Conservation (phyloP, 1,284 basidiomycete species). For the Trichosporon coremiiforme region DNA sequence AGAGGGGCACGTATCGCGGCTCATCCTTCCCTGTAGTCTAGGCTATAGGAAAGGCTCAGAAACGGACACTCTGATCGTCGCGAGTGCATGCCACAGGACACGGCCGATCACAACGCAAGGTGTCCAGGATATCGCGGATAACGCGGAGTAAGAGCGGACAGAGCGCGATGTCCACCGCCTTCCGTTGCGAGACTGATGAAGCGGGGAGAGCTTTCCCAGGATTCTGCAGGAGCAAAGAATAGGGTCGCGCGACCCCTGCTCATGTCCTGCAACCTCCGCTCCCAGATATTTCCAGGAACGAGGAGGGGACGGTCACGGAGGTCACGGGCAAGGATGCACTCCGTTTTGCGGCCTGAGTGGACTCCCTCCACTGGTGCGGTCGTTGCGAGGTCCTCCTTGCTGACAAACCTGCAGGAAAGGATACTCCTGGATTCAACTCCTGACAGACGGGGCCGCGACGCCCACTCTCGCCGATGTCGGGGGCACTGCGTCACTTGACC, state of each 20-base stretch:
- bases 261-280: not conserved
- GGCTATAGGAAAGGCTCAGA: not conserved
- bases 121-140: not conserved
- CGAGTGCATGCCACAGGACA: not conserved
- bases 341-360: not conserved
- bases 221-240: not conserved
- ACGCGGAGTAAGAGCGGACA: not conserved
- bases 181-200: not conserved
- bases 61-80: constrained; percentile 8
- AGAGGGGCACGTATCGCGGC: not conserved
- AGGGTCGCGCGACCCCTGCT: not conserved
- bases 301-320: not conserved
- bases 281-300: not conserved
- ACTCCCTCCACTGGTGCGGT: not conserved
- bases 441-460: not conserved
- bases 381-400: not conserved
- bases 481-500: not conserved
- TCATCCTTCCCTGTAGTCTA: not conserved
- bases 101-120: not conserved
- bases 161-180: not conserved
- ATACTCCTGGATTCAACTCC: not conserved
- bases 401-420: not conserved
- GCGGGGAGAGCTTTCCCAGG: not conserved
- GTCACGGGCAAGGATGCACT: not conserved
- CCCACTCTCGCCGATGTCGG: not conserved